Evolutionary conservation across 1,284 basidiomycete species (phyloP).

Genomic region (Moesziomyces aphidis): DNA sequence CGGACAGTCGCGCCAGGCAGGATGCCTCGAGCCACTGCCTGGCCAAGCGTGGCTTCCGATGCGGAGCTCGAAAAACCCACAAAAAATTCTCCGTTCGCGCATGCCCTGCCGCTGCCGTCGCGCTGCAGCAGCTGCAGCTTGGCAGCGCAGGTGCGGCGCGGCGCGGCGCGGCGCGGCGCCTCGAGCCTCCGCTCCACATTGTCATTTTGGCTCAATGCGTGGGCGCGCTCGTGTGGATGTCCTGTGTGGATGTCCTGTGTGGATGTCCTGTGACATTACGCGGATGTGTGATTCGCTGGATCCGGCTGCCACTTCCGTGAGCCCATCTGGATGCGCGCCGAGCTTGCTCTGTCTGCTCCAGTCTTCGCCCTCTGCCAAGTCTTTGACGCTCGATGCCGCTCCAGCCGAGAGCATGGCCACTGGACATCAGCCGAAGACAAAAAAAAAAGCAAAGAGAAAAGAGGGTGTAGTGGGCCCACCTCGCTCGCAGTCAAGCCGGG

Average conservation of each 20-base stretch:
- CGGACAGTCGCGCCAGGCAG: neutral
- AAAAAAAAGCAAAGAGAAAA: too few species aligned
- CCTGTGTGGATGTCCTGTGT: too few species aligned
- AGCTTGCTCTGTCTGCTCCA: too few species aligned
- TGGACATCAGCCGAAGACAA: neutral
- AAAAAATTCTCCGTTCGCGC: conserved; percentile 17
- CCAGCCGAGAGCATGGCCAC: neutral
- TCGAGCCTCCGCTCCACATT: neutral
- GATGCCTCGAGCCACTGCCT: neutral
- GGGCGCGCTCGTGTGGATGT: too few species aligned
- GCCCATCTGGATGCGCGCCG: neutral
- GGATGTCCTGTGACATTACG: neutral
- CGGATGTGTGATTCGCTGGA: neutral
- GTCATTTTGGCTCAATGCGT: neutral
- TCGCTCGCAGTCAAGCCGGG: neutral
- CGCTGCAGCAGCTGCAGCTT: conserved; percentile 1
- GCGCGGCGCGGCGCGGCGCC: too few species aligned
- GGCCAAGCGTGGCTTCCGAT: neutral
- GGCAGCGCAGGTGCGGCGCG: neutral
- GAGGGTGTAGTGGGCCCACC: neutral
- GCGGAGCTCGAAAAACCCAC: conserved; percentile 11
- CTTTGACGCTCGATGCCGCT: neutral
- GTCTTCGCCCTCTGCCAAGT: neutral
- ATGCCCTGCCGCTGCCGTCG: neutral
- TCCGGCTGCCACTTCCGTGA: neutral